Conservation (phyloP, 139 green algal species). For the Nannochloris sp. region DNA sequence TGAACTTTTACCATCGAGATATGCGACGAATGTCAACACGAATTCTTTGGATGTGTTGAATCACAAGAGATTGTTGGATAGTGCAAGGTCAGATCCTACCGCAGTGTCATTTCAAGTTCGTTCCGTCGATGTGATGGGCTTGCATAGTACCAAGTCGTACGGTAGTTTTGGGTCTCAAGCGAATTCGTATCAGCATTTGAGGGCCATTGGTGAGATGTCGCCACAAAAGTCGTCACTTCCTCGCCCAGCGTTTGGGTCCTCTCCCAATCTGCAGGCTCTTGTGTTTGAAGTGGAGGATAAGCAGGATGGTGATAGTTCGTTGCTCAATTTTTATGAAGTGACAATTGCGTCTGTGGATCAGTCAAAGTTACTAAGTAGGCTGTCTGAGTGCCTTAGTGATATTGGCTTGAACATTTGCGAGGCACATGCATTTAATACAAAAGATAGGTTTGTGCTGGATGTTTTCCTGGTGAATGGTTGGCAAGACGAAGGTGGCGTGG, state of each 20-base stretch:
- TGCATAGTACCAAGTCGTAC: conserved; percentile 24
- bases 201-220: conserved; percentile 10
- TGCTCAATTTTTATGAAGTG: conserved; percentile 76
- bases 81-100: conserved; percentile 60
- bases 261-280: conserved; percentile 76
- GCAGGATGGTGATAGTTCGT: conserved; percentile 4
- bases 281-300: conserved; percentile 56
- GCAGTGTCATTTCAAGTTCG: conserved; percentile 79
- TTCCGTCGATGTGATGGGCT: conserved; percentile 59
- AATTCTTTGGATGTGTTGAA: conserved; percentile 80
- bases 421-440: conserved; percentile 96
- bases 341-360: conserved; percentile 83
- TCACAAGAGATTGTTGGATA: conserved; percentile 86
- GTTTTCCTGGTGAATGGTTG: conserved; percentile 94
- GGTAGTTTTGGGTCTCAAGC: conserved; percentile 11
- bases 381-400: conserved; percentile 80
- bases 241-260: conserved; percentile 80
- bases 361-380: conserved; percentile 79
- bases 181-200: conserved; percentile 1
- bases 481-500: conserved; percentile 28
- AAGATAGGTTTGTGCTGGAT: conserved; percentile 86
- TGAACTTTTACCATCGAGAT: conserved; percentile 66
- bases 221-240: conserved; percentile 22
- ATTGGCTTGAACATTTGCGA: conserved; percentile 95
- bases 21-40: conserved; percentile 85